A percentile compares a stretch with the other conserved stretches of the same genome.
Evolutionary conservation across 768 basidiomycete genomes (phyloP).

Genomic region (Mycena rebaudengoi): DNA sequence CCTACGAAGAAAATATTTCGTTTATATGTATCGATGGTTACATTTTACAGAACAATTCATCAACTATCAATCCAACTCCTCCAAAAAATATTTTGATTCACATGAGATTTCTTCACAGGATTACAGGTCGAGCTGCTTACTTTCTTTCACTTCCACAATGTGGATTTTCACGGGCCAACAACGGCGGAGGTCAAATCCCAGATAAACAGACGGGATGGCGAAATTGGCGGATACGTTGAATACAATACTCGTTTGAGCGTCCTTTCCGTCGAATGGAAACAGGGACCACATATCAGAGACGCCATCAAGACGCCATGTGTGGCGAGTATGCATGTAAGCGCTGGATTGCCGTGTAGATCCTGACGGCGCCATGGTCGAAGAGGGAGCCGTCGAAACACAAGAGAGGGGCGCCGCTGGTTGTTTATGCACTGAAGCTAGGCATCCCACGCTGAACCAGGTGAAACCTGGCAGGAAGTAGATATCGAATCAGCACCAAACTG

Average conservation of each 20-base stretch:
- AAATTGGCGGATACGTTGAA: constrained; percentile 41
- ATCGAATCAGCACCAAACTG: no score
- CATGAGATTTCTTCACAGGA: no score
- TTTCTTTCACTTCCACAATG: constrained; percentile 23
- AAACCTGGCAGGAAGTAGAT: no score
- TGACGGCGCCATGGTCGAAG: constrained; percentile 36
- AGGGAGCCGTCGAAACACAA: constrained; percentile 47
- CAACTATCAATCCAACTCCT: no score
- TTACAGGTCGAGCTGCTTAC: no score
- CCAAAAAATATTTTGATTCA: no score
- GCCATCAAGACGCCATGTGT: constrained; percentile 42
- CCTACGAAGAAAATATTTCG: no score
- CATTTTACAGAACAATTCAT: no score
- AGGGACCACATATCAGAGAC: constrained; percentile 48
- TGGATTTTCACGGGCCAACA: constrained; percentile 46
- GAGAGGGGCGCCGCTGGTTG: constrained; percentile 40
- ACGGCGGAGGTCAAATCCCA: constrained; percentile 32
- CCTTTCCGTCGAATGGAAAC: constrained; percentile 40
- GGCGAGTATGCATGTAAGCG: constrained; percentile 36
- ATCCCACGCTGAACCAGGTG: no score
- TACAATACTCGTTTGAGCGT: constrained; percentile 45
- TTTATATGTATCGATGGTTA: no score
- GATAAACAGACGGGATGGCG: constrained; percentile 14
- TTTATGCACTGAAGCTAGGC: no score
- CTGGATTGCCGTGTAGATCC: constrained; percentile 45